Evolutionary conservation across 805 yeast species (phyloP).

Genomic region (Limtongozyma cylindracea): DNA sequence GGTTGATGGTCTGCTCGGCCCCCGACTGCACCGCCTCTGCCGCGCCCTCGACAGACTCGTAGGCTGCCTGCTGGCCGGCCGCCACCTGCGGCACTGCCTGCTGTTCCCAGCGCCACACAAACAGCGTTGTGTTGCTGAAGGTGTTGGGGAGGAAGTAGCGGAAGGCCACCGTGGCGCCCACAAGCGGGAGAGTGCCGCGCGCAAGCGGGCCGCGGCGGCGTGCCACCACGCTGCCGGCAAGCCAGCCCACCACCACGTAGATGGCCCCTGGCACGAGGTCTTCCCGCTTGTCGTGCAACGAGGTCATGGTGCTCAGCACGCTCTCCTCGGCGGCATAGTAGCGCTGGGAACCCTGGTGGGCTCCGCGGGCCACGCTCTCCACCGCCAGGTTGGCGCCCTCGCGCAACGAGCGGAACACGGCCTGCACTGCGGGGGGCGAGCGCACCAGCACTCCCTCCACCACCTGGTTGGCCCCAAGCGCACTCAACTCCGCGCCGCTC

Average conservation of each 20-base stretch:
- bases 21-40: slow-evolving; percentile 16
- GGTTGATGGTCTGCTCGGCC: no score
- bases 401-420: no score
- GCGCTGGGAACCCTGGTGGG: no score
- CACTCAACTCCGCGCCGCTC: no score
- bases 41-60: slow-evolving; percentile 14
- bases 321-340: slow-evolving; percentile 35
- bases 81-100: slow-evolving; percentile 38
- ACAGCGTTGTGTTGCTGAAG: slow-evolving; percentile 27
- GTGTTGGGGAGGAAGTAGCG: slow-evolving; percentile 51
- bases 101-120: slow-evolving; percentile 36
- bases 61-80: slow-evolving; percentile 27
- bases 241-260: slow-evolving; percentile 40
- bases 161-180: slow-evolving; percentile 39
- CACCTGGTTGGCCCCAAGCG: no score
- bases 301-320: slow-evolving; percentile 35
- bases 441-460: no score
- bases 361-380: no score
- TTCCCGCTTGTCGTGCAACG: slow-evolving; percentile 38
- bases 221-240: slow-evolving; percentile 50
- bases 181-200: slow-evolving; percentile 28
- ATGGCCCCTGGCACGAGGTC: slow-evolving; percentile 46
- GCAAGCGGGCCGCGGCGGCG: slow-evolving; percentile 36
- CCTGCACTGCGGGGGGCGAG: no score
- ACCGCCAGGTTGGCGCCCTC: no score